A percentile compares a stretch with the other conserved stretches of the same genome.
Conservation (phyloP, 345 rosid species). For the Corymbia maculata region DNA sequence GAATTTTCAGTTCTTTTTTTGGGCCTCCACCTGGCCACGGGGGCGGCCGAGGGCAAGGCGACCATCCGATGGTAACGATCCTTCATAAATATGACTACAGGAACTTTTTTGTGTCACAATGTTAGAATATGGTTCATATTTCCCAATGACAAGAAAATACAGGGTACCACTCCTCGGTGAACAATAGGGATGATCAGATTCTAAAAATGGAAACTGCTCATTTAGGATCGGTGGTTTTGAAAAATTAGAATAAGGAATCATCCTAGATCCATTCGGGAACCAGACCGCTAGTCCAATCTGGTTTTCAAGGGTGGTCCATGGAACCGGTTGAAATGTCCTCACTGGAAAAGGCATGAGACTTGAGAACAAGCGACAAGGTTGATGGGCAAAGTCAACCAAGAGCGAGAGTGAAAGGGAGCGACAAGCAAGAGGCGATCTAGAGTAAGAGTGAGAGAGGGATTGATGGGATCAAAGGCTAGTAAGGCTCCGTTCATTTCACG, state of each 20-base stretch:
- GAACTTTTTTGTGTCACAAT: not conserved
- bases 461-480: not conserved
- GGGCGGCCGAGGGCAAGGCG: not conserved
- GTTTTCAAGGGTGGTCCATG: not conserved
- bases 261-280: not conserved
- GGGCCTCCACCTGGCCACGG: not conserved
- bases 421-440: not conserved
- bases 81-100: not conserved
- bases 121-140: not conserved
- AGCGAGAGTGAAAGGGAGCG: not conserved
- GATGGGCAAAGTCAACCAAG: not conserved
- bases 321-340: not conserved
- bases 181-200: no score
- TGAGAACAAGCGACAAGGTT: not conserved
- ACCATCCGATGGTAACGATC: not conserved
- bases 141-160: not conserved
- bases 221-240: no score
- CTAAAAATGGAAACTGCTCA: no score
- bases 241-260: no score
- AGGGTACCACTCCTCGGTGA: not conserved
- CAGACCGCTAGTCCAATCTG: not conserved
- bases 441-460: not conserved
- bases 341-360: not conserved
- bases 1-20: not conserved
- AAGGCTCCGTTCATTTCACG: no score